Evolutionary conservation across 371 early-diverging fungal genomes (phyloP), one percentile per base, ranked within the genome.

Genomic region (Haplosporangium sp.): DNA sequence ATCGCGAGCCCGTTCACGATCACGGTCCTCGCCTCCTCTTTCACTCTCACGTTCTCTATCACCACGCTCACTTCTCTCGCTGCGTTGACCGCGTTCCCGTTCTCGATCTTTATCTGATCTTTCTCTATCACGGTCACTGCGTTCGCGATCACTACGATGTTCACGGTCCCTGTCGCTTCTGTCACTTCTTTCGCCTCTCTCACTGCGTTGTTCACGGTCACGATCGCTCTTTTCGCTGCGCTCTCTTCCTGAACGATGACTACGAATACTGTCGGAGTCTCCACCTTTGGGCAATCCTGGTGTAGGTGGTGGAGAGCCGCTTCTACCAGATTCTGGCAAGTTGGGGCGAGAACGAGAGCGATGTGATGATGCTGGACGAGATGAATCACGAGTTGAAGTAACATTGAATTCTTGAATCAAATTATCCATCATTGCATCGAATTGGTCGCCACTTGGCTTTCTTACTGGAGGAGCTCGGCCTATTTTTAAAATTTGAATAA

Each of bases 341-440:
- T 76, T 76, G 56, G 83, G 83, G 9, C 83, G 76, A 45, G 82
- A 76, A 19, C 82, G 57, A 17, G 79, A 79, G 10, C 79, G 74
- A 7, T 76, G 77, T 10, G 77, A 56, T 6, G 77, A 76, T 55
- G 78, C 67, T 37, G 74, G 73, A 1, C 72, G 75, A 6, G 72
- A 47, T 2, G 78, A 78, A 20, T 75, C 76, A 17, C 81, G 75
- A 13, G 60, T 82, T 74, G 57, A 53, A 35, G 81, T 67, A 42
- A 84, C 86, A 47, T 85, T 84, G 83, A 89, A 86, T 13, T 85
- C 86, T 70, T 83, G 86, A 84, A 90, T 88, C 52, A 90, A 67
- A 74, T 88, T 87, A 8, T 87, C 86, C 90, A 90, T 90, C 48
- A 90, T 65, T 15, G 85, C 86, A 70, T 90, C 90, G 40, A 88